These are phyloP conservation scores for Aphanocladium album DNA, from an alignment of 2,329 filamentous ascomycete genomes.

Conservation along the genomic window DNA sequence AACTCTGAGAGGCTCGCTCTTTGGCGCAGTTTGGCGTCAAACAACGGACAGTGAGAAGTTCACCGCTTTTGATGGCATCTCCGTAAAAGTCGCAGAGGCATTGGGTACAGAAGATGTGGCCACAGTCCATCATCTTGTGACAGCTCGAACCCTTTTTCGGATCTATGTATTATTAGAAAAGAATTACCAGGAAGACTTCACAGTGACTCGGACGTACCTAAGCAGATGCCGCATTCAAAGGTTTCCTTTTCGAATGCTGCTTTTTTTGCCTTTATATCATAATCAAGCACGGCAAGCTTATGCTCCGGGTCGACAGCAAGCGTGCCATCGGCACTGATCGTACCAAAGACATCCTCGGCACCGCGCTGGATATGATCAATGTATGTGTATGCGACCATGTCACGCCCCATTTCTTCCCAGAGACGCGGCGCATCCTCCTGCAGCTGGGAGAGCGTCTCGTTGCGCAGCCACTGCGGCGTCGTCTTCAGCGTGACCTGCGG, in stretches of 20 bases:
- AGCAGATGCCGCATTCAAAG: conserved; percentile 81
- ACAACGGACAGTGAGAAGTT: conserved; percentile 74
- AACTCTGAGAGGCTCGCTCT: conserved; percentile 38
- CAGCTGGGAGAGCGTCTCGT: conserved; percentile 42
- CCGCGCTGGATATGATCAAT: conserved; percentile 58
- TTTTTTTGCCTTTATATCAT: conserved; percentile 68
- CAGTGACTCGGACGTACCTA: conserved; percentile 43
- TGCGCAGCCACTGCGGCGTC: conserved; percentile 52
- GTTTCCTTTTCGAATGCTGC: conserved; percentile 76
- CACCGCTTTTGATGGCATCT: conserved; percentile 78
- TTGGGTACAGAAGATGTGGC: conserved; percentile 84
- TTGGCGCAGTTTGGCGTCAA: conserved; percentile 74
- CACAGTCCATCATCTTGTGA: conserved; percentile 76
- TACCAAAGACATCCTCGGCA: conserved; percentile 56
- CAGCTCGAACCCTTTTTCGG: conserved; percentile 83
- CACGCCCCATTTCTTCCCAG: conserved; percentile 59
- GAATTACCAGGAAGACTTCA: background rate
- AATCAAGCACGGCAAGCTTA: conserved; percentile 70
- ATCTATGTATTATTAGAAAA: conserved; percentile 42
- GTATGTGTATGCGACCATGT: conserved; percentile 56
- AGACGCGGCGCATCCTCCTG: conserved; percentile 45
- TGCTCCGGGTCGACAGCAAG: conserved; percentile 51
- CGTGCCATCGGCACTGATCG: conserved; percentile 42
- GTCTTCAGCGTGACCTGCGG: conserved; percentile 49
- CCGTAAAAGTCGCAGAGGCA: conserved; percentile 90